Base-by-base conservation (phyloP, 2,329 filamentous ascomycete species). In the Teratosphaeria pseudoeucalypti region DNA sequence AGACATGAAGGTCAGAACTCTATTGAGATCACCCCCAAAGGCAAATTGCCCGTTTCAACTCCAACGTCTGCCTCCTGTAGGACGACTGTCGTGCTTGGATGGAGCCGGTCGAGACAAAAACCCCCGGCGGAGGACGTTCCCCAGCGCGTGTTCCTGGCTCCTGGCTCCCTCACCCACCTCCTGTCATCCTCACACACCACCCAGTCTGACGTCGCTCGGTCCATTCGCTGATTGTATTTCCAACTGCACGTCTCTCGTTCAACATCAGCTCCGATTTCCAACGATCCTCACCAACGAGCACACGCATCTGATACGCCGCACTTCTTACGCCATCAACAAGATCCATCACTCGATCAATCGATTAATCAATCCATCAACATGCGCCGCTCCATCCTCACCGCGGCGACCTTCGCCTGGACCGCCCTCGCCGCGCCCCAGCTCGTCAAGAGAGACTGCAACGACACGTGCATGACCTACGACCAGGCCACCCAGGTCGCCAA, bases 401-500 rank as follows among this genome's bases (percentile, higher is more conserved):
- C 59, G 11, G 60, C 62, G 49, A 54, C 62, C 26, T 59, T 62
- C 60, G 62, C 61, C 61, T 29, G 62, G 14, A 58, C 59, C 29
- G 61, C 61, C 47, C 7, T 61, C 39, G 61, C 61, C 53, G 52
- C 34, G 34, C 56, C 56, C 6, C 26, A 32, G 14, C 39, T 63
- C 29, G 10, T 23, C n/a, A 61, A 63, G 58, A 55, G 49, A 11
- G 59, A 58, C 47, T 56, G 60, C 60, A 63, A 65, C 57, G 60
- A 64, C 53, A 60, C 59, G 39, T 71, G 69, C 62, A 63, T 71
- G 43, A 65, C 63, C 55, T 64, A 65, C 53, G 37, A 58, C 54
- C 61, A 67, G 34, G 69, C 69, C 16, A 56, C 60, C 26, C 52
- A 55, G 27, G 64, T 71, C 19, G 67, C 65, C 52, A 65, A 66